Conservation (phyloP, 2,329 filamentous ascomycete genomes). For the Neofusicoccum parvum region DNA sequence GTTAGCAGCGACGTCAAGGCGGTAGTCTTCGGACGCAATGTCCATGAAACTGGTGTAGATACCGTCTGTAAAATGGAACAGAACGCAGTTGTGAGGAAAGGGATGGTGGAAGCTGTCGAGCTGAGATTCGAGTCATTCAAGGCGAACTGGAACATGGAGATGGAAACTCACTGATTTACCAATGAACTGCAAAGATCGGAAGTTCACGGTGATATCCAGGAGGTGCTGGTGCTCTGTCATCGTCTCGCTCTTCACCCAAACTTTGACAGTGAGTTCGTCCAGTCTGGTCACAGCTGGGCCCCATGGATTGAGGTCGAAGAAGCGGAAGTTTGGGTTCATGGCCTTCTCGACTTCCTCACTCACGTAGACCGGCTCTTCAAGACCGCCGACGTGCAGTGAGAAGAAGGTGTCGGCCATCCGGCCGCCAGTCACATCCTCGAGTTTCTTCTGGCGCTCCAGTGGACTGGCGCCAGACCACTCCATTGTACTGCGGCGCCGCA, state of each 20-base stretch:
- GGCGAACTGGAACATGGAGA: constrained; percentile 10
- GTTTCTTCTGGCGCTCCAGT: constrained; percentile 67
- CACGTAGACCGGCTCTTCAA: constrained; percentile 76
- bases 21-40: constrained; percentile 54
- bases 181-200: constrained; percentile 76
- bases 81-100: constrained; percentile 77
- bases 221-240: constrained; percentile 63
- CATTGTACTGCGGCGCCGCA: constrained; percentile 61
- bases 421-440: constrained; percentile 72
- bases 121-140: constrained; percentile 25
- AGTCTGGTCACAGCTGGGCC: constrained; percentile 66
- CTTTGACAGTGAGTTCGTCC: constrained; percentile 65
- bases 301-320: constrained; percentile 73
- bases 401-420: constrained; percentile 88
- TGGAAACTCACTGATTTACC: constrained; percentile 57
- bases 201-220: constrained; percentile 70
- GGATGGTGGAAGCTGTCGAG: constrained; percentile 67
- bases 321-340: constrained; percentile 89
- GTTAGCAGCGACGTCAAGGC: constrained; percentile 31
- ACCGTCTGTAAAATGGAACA: constrained; percentile 85
- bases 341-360: constrained; percentile 78
- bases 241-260: constrained; percentile 70
- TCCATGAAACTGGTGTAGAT: constrained; percentile 77
- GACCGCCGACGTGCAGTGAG: constrained; percentile 67
- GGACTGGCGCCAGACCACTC: constrained; percentile 65